Evolutionary conservation across 1,139 yeast species (phyloP), one percentile per base, ranked within the genome.

Genomic region (Nakaseomyces sp.): DNA sequence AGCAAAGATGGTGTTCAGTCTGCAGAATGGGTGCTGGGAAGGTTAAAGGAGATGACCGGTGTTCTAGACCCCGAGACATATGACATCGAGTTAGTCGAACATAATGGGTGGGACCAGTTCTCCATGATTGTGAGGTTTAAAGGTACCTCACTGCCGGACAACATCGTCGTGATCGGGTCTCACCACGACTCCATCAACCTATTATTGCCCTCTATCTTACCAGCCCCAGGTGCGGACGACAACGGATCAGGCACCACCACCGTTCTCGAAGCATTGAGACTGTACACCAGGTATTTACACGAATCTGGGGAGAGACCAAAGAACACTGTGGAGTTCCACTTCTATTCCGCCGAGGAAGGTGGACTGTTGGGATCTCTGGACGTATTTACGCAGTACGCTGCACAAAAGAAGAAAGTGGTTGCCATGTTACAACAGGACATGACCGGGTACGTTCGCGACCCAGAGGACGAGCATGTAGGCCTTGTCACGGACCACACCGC

Each of bases 211-310:
- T 71, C 70, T 41, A 49, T 79, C 17, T 59, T 82, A 54, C 73
- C 77, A 39, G 88, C 96, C 0, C 97, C 97, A 1, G 98, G 97
- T 5, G 96, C 96, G 3, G 97, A 89, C 62, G 98, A 89, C 57
- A 87, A 89, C 61, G 95, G 95, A 1, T 79, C 91, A 3, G 97
- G 97, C 7, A 81, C 89, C 3, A 80, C 82, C 6, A 83, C 95
- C 3, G 74, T 75, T 37, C 66, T 87, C 45, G 95, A 88, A 61
- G 79, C 88, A 0, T 73, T 88, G 55, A 74, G 93, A 49, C 64
- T 84, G 9, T 65, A 84, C 36, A 64, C 74, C 15, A 69, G 66
- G 18, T 48, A 54, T 24, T 43, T 54, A 13, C 29, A 48, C 6
- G 42, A 45, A 4, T 43, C 45, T 7, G 53, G 51, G 9, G 45